These are phyloP conservation scores for sweet orange (Citrus sinensis) DNA, from an alignment of 345 rosid species.

Conservation along the genomic window DVS_A1.0 CM039166.1:16064001-16064500, in stretches of 20 bases:
- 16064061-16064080: too few relatives aligned
- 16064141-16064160: background rate
- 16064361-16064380: background rate
- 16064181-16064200: background rate
- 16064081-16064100: too few relatives aligned
- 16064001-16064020: too few relatives aligned
- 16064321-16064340: slow-evolving; percentile 5
- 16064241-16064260: background rate
- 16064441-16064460: background rate
- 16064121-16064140: background rate
- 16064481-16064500: background rate
- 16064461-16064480: background rate
- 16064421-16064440: background rate
- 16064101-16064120: too few relatives aligned
- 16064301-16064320: background rate
- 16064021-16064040: too few relatives aligned
- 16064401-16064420: background rate
- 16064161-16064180: too few relatives aligned
- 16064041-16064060: too few relatives aligned
- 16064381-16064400: background rate
- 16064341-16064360: background rate
- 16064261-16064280: background rate
- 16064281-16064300: background rate
- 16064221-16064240: background rate
- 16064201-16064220: background rate